A percentile compares a stretch with the other conserved stretches of the same genome.
Evolutionary conservation across 2,329 filamentous ascomycete genomes (phyloP).

Genomic region (Pseudocercospora macadamiae): DNA sequence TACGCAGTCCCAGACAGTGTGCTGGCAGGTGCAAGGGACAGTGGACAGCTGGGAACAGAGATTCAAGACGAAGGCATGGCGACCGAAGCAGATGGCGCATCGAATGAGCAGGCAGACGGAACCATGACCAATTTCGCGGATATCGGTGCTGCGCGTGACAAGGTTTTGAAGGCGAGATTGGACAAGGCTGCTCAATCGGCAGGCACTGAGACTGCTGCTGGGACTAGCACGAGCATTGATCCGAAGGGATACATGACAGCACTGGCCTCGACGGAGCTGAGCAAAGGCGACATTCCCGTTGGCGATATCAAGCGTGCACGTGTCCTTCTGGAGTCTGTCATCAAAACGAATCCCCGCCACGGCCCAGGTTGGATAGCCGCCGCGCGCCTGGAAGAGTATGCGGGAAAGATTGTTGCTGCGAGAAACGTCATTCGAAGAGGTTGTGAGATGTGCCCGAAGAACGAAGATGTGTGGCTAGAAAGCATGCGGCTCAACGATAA

Average conservation of each 20-base stretch:
- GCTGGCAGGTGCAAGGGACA: slow-evolving; percentile 79
- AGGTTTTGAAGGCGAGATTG: slow-evolving; percentile 89
- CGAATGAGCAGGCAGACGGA: slow-evolving; percentile 65
- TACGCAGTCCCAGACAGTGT: slow-evolving; percentile 98
- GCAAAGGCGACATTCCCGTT: slow-evolving; percentile 79
- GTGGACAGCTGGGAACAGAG: slow-evolving; percentile 81
- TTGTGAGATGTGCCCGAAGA: slow-evolving; percentile 88
- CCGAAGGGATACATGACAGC: slow-evolving; percentile 95
- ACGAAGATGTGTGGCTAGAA: slow-evolving; percentile 93
- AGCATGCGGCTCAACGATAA: slow-evolving; percentile 88
- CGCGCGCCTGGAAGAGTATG: slow-evolving; percentile 86
- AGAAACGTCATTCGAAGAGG: slow-evolving; percentile 85
- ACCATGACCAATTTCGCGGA: slow-evolving; percentile 98
- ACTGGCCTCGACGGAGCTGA: slow-evolving; percentile 77
- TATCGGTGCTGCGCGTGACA: slow-evolving; percentile 93
- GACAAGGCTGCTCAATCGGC: slow-evolving; percentile 85
- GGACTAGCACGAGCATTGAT: slow-evolving; percentile 88
- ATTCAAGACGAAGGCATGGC: slow-evolving; percentile 73
- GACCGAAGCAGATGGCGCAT: slow-evolving; percentile 45
- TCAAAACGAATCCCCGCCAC: slow-evolving; percentile 94
- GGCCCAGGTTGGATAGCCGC: slow-evolving; percentile 95
- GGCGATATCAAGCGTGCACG: slow-evolving; percentile 95
- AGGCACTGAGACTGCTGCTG: slow-evolving; percentile 68
- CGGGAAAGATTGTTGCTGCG: slow-evolving; percentile 87
- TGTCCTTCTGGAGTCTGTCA: slow-evolving; percentile 90